phyloP scores from a whole-genome alignment of 83 land plant genomes.

The Thuja plicata region DNA sequence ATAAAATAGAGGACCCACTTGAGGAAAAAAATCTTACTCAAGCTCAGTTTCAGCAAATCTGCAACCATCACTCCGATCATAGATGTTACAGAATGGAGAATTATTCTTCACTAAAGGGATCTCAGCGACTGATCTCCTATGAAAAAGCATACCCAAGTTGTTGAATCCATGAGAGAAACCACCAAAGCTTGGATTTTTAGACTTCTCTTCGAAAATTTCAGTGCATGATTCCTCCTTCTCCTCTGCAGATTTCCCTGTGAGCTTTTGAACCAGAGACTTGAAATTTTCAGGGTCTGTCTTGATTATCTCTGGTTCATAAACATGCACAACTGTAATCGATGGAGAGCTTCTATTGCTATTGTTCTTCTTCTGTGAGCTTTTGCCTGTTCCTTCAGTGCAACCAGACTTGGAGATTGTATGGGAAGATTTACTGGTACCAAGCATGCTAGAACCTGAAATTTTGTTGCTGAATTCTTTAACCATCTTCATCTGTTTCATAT shows the following conservation, averaged over 20 bases:
- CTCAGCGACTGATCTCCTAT: neutral
- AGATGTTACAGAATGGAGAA: constrained; percentile 10
- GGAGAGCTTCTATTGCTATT: neutral
- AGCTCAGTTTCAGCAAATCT: neutral
- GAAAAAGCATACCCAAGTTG: neutral
- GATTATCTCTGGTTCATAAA: constrained; percentile 9
- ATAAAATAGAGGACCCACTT: neutral
- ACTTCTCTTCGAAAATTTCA: neutral
- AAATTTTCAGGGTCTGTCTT: neutral
- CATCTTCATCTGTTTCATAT: neutral
- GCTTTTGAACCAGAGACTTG: constrained; percentile 2
- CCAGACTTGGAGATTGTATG: constrained; percentile 4
- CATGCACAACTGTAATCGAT: neutral
- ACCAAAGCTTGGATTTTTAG: neutral
- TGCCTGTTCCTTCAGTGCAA: neutral
- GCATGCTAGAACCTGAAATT: too few relatives aligned
- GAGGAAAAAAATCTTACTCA: neutral
- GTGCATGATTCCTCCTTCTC: neutral
- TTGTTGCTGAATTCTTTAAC: neutral
- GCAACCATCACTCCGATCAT: neutral
- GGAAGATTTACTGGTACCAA: neutral
- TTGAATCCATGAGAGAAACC: neutral
- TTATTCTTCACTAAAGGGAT: constrained; percentile 4
- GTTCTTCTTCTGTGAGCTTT: neutral
- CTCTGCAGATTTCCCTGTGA: constrained; percentile 3